Base-by-base conservation (phyloP, 352 stramenopile genomes). In the Albugo candida region DNA sequence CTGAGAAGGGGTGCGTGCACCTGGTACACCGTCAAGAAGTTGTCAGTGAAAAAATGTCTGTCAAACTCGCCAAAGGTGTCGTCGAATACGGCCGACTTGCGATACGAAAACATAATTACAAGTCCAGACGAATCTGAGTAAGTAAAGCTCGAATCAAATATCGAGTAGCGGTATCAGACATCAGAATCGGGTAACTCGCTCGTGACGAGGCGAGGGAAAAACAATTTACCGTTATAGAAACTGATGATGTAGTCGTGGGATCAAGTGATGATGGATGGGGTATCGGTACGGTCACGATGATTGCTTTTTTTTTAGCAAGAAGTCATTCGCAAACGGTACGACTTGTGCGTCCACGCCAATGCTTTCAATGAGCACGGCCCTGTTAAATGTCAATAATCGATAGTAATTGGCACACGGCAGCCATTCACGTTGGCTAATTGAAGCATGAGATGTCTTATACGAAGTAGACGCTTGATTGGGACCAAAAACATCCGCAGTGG, bases 301-400 rank as follows among this genome's bases (percentile, higher is more conserved):
- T 89, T 96, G 73, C 83, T 97, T 57, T 92, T 92, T 53, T 95
- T 79, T 49, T 97, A n/a, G n/a, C 85, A 92, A 96, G 97, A 70
- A 98, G 98, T 58, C 94, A 95, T 51, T 98, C 93, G 64, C 93
- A 97, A 45, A 98, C 81, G 51, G 83, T 93, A 49, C 95, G 84
- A 49, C 72, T 92, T 24, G 91, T 97, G 43, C 95, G 74, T 2
- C 83, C 91, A 20, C 93, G 87, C 82, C 95, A 98, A 64, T 99
- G 95, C 58, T 97, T 97, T 99, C 95, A 58, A 99, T 97, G 53
- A 98, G 83, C 42, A 97, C 83, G 70, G 98, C 93, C 53, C 80
- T 92, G 54, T 13, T 38, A 41, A 21, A 13, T 45, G 13, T 27
- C 36, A 54, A 57, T 27, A 70, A 31, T 41, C 19, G 20, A 27